These are phyloP conservation scores for Chimonanthus praecox DNA, from an alignment of 164 flowering plant species.

Conservation along the genomic window DNA sequence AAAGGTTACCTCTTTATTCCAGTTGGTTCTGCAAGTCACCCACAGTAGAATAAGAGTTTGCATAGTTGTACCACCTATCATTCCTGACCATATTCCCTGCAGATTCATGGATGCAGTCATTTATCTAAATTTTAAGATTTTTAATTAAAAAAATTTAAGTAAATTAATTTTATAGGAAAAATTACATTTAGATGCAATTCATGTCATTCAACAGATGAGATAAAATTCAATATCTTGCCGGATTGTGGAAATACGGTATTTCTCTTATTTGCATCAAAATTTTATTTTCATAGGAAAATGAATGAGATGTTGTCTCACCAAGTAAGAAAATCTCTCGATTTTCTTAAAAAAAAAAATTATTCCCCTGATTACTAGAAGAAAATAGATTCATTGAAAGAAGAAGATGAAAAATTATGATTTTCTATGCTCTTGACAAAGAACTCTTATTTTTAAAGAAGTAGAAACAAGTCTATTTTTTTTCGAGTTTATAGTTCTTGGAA, in stretches of 20 bases:
- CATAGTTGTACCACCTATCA: slow-evolving; percentile 24
- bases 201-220: background rate
- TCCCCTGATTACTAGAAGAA: background rate
- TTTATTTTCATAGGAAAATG: no score
- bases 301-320: no score
- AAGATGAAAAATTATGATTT: background rate
- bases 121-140: background rate
- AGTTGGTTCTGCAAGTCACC: slow-evolving; percentile 40
- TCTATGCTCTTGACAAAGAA: background rate
- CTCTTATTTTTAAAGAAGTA: no score
- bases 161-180: no score
- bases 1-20: slow-evolving; percentile 39
- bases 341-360: no score
- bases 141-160: background rate
- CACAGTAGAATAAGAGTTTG: slow-evolving; percentile 39
- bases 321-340: background rate
- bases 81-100: slow-evolving; percentile 18
- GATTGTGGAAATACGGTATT: background rate
- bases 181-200: no score
- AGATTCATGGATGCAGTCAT: background rate
- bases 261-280: no score
- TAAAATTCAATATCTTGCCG: background rate
- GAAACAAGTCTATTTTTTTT: no score
- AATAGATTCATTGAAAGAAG: background rate
- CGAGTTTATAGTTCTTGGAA: no score